Base-by-base conservation (phyloP, 208 protist genomes). In the Endotrypanum monterogeii region DNA sequence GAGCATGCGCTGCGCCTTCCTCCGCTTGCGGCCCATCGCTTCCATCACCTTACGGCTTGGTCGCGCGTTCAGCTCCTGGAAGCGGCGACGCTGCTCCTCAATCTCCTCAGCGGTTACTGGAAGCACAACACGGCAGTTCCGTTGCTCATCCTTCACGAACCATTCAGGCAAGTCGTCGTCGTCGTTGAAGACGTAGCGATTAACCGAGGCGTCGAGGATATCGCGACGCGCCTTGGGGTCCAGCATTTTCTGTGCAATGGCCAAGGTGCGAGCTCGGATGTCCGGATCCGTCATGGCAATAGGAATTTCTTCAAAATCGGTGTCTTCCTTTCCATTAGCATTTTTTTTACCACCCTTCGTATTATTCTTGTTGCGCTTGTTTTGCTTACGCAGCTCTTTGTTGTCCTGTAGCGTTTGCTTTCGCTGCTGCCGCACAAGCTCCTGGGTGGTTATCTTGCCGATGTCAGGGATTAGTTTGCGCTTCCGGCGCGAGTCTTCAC, bases 31-130 rank as follows among this genome's bases (percentile, higher is more conserved):
- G 35, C 94, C 94, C 80, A 98, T 95, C 32, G 98, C 98, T 87
- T 99, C 98, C 61, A 96, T 94, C 48, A 99, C 95, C 84, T 99
- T 99, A 78, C 99, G 98, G 74, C 98, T 96, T 18, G 98, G 98
- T 23, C 96, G 80, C 20, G 95, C 97, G 85, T 99, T 98, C 65
- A 99, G 77, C 74, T 98, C 97, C 46, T 79, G 83, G 70, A 99
- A 94, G 61, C 89, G 86, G 46, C 63, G 63, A 67, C 95, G 98
- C 78, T 99, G 94, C 71, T 92, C 92, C 69, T 98, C 94, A 14
- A 99, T 88, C 78, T 98, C 93, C 55, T 87, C 91, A 16, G 92
- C 92, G 0, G 94, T 97, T 35, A 98, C 88, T 11, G 94, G 94
- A 51, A 97, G 89, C 41, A 80, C 61, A 9, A 95, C 85, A 50